Base-by-base conservation (phyloP, 331 rosid species). In the Pyracantha coccinea region DNA sequence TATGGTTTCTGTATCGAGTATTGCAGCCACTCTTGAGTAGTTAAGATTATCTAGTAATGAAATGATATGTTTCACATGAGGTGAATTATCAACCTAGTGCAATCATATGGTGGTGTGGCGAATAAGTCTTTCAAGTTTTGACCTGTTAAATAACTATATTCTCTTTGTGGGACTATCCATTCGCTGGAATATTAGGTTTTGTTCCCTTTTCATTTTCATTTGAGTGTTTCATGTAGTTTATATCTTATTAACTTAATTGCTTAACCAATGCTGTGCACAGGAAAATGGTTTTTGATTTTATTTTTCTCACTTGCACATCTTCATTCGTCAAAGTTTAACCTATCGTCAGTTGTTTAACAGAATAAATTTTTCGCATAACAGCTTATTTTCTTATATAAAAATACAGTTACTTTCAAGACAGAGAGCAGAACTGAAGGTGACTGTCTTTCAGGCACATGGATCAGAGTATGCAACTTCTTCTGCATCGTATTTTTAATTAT, bases 391-490 rank as follows among this genome's bases (percentile, higher is more conserved):
- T 24, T 45, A 32, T 44, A 12, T 23, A 68, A n/a, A 31, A 68
- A 15, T 24, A 65, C 35, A 24, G 79, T 66, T 53, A 50, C 73
- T 55, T 55, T 27, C 15, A 63, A 44, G 81, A 76, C 44, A 2
- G 70, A 61, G 70, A 66, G 76, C 44, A 55, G 41, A 67, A 35
- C 65, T 71, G 76, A 57, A 63, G 70, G 27, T 63, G 35, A 27
- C 1, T 71, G 55, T 58, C 44, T 62, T 52, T 29, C 38, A 20
- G 27, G 47, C 19, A 68, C 74, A 83, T 83, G 84, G 84, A 76
- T 76, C 81, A 76, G 79, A 68, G 86, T 83, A 79, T 25, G 64
- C 11, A 67, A 19, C 44, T 68, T 32, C 54, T 72, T 33, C 80
- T 35, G 50, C 23, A n/a, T 69, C 17, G 20, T 44, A 29, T 50